These are phyloP conservation scores for Sugiyamaella valdiviana DNA, from an alignment of 805 yeast species.

Conservation along the genomic window DNA sequence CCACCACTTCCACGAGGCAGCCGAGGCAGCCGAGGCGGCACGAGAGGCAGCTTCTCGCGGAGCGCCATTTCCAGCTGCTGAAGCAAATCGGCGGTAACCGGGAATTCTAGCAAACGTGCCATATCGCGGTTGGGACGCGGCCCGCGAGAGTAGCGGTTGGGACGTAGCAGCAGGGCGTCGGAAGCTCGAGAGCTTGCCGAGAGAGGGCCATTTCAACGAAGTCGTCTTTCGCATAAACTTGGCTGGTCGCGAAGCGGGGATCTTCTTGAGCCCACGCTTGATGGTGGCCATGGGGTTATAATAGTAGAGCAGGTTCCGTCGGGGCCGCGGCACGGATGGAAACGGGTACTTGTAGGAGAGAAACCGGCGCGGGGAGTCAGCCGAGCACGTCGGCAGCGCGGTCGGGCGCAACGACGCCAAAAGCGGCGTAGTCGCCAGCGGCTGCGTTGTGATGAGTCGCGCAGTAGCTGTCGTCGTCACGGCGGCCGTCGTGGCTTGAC, in stretches of 20 bases:
- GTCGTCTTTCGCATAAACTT: slow-evolving; percentile 9
- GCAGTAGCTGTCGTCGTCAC: not conserved
- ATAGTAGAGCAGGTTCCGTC: slow-evolving; percentile 18
- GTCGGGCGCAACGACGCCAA: not conserved
- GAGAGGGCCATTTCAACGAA: slow-evolving; percentile 2
- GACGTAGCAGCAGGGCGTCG: not conserved
- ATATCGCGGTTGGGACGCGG: slow-evolving; percentile 1
- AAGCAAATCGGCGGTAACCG: slow-evolving; percentile 12
- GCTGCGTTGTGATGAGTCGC: not conserved
- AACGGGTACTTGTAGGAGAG: slow-evolving; percentile 16
- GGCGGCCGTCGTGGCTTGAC: not conserved
- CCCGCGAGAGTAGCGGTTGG: not conserved
- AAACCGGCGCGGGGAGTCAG: not conserved
- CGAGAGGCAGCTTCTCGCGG: not conserved
- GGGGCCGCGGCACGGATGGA: slow-evolving; percentile 24
- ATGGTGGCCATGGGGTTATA: slow-evolving; percentile 22
- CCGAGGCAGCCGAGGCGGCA: slow-evolving; percentile 2
- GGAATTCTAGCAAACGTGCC: slow-evolving; percentile 2
- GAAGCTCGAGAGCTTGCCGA: not conserved
- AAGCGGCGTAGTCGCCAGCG: not conserved
- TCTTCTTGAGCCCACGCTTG: slow-evolving; percentile 19
- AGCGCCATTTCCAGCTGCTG: slow-evolving; percentile 5
- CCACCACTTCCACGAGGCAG: slow-evolving; percentile 19
- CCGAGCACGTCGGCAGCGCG: not conserved
- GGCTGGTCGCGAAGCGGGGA: slow-evolving; percentile 15